Percentiles rank a stretch among this genome's conserved stretches.
Evolutionary conservation across 805 yeast species (phyloP).

Genomic region (Ogataea neopini): DNA sequence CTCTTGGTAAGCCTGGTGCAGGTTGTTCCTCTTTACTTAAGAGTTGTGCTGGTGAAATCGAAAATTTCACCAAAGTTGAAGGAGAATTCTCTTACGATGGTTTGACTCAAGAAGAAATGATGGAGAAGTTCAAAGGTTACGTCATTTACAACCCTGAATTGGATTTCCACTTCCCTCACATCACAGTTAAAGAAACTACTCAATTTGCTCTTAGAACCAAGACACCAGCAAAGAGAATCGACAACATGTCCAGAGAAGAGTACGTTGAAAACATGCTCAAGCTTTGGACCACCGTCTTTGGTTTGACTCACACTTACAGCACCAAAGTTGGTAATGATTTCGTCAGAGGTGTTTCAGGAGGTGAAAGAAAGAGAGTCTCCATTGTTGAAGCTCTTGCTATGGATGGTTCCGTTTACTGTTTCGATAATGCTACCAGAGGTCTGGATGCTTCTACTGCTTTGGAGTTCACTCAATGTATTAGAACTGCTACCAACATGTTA

Average conservation of each 20-base stretch:
- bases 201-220: constrained; percentile 69
- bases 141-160: constrained; percentile 59
- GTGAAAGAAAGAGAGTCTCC: constrained; percentile 71
- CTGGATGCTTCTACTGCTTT: constrained; percentile 72
- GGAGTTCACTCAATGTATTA: constrained; percentile 61
- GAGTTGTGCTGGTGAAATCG: constrained; percentile 56
- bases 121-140: constrained; percentile 54
- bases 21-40: constrained; percentile 75
- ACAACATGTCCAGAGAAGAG: constrained; percentile 41
- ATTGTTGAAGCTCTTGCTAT: constrained; percentile 61
- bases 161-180: constrained; percentile 75
- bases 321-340: constrained; percentile 68
- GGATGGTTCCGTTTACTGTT: constrained; percentile 57
- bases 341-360: constrained; percentile 69
- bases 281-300: constrained; percentile 54
- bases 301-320: constrained; percentile 57
- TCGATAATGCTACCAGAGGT: constrained; percentile 73
- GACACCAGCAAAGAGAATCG: constrained; percentile 55
- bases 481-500: constrained; percentile 60
- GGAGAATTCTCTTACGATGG: constrained; percentile 68
- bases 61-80: constrained; percentile 45
- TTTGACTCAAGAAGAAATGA: constrained; percentile 57
- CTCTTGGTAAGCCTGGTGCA: constrained; percentile 75
- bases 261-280: constrained; percentile 46
- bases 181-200: constrained; percentile 73